Base-by-base conservation (phyloP, 2,329 filamentous ascomycete species). In the Penicillium freii region DNA sequence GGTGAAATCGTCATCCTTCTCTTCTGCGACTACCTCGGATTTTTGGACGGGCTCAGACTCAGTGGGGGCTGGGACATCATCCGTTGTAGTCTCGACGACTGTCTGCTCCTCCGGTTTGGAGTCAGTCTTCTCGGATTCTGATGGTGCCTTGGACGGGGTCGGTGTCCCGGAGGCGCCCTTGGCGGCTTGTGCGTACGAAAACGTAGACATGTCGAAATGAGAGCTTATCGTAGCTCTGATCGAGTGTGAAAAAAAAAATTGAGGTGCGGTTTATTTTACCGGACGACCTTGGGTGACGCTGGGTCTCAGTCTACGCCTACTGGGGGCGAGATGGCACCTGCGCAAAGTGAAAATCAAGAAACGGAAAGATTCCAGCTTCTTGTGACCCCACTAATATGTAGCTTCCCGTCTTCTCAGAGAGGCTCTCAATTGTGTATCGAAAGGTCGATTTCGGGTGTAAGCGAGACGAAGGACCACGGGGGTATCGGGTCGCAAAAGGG, bases 121-220 rank as follows among this genome's bases (percentile, higher is more conserved):
- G 21, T 68, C 62, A 54, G 66, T 60, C 49, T 66, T 71, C 51
- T 64, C 67, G 44, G 67, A 64, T 27, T 73, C 71, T 60, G 66
- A 60, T 33, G 61, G 61, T 23, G 68, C 51, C 69, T 82, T 82
- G 66, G 75, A 77, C 29, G 77, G 69, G 45, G 75, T 71, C 56
- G 77, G 68, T 58, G 78, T 75, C 50, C 81, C 71, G 55, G 84
- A 78, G 68, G 88, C 84, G 70, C 92, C 91, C 76, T 94, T 94
- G 59, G 93, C 93, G 71, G 93, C 93, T 82, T 96, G 92, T 69
- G 93, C 93, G 77, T 97, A 97, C 59, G 93, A 97, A 74, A 97
- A 96, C 34, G 85, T 81, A 60, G 85, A 81, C 62, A 84, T 78
- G 69, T 69, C 69, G 66, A 71, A 62, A 64, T 69, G 75, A 54